Evolutionary conservation across 768 basidiomycete genomes (phyloP).

Genomic region (Kwoniella sp.): DNA sequence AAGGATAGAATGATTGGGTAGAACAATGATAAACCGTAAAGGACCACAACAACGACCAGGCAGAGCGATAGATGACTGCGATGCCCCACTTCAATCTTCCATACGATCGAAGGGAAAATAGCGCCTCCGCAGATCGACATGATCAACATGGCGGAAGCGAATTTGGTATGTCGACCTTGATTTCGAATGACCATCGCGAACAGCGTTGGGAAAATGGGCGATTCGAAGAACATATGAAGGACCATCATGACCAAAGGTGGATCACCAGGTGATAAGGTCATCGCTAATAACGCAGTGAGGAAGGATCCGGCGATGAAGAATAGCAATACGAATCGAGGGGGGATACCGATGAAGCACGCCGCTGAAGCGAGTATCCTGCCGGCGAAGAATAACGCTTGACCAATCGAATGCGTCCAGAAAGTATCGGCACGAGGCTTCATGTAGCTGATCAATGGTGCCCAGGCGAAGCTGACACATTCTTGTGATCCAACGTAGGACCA

Average conservation of each 20-base stretch:
- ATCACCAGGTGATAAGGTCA: conserved; percentile 22
- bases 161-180: conserved; percentile 47
- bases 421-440: conserved; percentile 31
- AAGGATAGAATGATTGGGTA: conserved; percentile 9
- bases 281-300: conserved; percentile 32
- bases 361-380: conserved; percentile 45
- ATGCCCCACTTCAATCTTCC: conserved; percentile 32
- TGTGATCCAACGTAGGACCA: conserved; percentile 46
- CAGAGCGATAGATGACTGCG: conserved; percentile 11
- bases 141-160: conserved; percentile 35
- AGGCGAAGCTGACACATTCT: conserved; percentile 43
- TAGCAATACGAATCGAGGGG: conserved; percentile 39
- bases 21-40: conserved; percentile 17
- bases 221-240: conserved; percentile 46
- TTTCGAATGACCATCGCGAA: conserved; percentile 49
- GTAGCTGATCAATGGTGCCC: conserved; percentile 19
- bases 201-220: conserved; percentile 49
- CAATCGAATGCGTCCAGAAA: conserved; percentile 32
- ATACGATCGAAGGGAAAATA: conserved; percentile 38
- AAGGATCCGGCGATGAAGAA: conserved; percentile 40
- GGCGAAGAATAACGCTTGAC: conserved; percentile 41
- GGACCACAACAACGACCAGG: conserved; percentile 15
- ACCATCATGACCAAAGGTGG: conserved; percentile 35
- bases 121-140: conserved; percentile 46
- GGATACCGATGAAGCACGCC: conserved; percentile 40